Percentiles rank a stretch among this genome's conserved stretches.
Evolutionary conservation across 2,329 filamentous ascomycete genomes (phyloP).

Genomic region (Pestalotiopsis sp.): DNA sequence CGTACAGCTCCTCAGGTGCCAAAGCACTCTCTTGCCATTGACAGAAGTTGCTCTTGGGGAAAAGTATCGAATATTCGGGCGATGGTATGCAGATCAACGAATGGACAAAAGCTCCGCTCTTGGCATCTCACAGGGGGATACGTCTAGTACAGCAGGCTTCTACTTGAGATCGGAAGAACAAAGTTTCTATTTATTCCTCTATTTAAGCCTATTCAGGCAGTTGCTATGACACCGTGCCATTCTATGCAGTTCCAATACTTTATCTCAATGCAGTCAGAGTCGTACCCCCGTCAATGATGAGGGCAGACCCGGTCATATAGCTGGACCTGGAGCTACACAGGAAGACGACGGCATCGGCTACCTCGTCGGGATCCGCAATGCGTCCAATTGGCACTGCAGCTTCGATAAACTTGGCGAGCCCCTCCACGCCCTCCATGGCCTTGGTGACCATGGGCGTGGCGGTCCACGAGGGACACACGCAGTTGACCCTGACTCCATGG

Average conservation of each 20-base stretch:
- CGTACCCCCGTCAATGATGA: constrained; percentile 4
- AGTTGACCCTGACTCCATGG: constrained; percentile 27
- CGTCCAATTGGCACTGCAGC: not conserved
- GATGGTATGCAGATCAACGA: no score
- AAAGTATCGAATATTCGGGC: no score
- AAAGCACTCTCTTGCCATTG: no score
- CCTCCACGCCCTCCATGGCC: constrained; percentile 14
- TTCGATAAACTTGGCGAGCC: not conserved
- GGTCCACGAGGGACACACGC: constrained; percentile 27
- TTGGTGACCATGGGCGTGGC: constrained; percentile 26
- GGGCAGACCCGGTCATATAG: constrained; percentile 1
- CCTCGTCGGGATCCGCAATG: not conserved
- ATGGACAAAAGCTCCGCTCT: no score
- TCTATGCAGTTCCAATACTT: no score
- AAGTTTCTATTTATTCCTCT: no score
- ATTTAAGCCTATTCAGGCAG: not conserved
- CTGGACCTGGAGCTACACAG: constrained; percentile 8
- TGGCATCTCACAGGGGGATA: no score
- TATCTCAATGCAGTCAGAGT: not conserved
- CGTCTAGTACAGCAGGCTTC: no score
- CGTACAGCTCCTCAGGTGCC: no score
- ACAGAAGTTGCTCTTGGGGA: no score
- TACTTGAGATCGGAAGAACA: no score
- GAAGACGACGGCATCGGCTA: constrained; percentile 3
- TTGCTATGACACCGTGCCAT: no score